A percentile compares a stretch with the other conserved stretches of the same genome.
These are phyloP conservation scores for Eimeria zaria DNA, from an alignment of 169 alveolate genomes.

Conservation along the genomic window DNA sequence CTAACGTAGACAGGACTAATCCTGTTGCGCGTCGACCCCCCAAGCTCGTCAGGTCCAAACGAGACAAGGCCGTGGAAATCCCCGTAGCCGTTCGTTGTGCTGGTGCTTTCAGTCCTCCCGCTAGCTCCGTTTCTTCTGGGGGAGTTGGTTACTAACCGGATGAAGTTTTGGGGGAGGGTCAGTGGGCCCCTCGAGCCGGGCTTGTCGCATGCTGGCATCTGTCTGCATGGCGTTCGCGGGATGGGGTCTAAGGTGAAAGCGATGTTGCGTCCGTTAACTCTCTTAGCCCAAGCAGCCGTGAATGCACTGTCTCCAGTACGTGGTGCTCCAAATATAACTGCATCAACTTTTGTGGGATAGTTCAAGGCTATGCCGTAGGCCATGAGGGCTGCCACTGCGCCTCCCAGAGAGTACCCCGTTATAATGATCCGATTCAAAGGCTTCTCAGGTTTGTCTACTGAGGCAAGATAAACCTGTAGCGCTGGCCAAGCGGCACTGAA, in stretches of 20 bases:
- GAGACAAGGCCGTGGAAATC: constrained; percentile 66
- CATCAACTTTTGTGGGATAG: constrained; percentile 60
- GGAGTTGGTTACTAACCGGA: neutral
- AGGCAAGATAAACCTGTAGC: constrained; percentile 78
- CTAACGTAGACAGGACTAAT: constrained; percentile 48
- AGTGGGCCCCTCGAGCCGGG: constrained; percentile 53
- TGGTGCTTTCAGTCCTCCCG: constrained; percentile 26
- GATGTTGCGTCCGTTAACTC: constrained; percentile 79
- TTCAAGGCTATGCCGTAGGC: constrained; percentile 71
- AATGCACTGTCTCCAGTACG: constrained; percentile 76
- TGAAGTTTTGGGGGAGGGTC: constrained; percentile 60
- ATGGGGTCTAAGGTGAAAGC: constrained; percentile 61
- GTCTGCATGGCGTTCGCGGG: constrained; percentile 67
- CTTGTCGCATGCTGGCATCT: constrained; percentile 81
- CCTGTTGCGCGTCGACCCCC: constrained; percentile 63
- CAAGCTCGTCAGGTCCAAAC: constrained; percentile 71
- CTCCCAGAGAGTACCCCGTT: constrained; percentile 83
- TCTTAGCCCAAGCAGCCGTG: constrained; percentile 71
- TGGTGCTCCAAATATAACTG: constrained; percentile 83
- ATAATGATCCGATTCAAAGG: constrained; percentile 68
- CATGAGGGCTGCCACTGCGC: constrained; percentile 83
- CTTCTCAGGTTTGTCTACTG: constrained; percentile 30
- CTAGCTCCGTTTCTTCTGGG: constrained; percentile 66
- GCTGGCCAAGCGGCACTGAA: constrained; percentile 84
- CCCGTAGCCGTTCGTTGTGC: constrained; percentile 66